A percentile compares a stretch with the other conserved stretches of the same genome.
Conservation (phyloP, 148 eudicot species). For the Spergularia bocconei region DNA sequence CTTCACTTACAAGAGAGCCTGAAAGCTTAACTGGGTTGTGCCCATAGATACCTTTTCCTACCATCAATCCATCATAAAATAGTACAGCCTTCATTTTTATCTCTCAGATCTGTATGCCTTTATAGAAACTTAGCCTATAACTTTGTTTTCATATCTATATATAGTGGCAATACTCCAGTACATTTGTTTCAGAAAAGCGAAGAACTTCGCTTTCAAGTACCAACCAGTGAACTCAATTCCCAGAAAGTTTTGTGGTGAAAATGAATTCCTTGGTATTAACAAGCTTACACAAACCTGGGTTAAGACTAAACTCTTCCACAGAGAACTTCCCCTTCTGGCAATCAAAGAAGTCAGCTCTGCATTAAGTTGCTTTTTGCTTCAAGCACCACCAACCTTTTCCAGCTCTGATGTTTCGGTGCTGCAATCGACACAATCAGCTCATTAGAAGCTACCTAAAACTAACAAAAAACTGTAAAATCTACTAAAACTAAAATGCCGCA, state of each 20-base stretch:
- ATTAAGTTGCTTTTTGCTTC: background rate
- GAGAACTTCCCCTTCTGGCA: background rate
- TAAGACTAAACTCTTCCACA: background rate
- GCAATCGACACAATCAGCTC: background rate
- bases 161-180: background rate
- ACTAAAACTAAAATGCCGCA: too few relatives aligned
- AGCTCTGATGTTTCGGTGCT: background rate
- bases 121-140: background rate
- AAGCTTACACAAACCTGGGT: conserved; percentile 8
- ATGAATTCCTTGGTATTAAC: background rate
- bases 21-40: background rate
- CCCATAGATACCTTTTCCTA: background rate
- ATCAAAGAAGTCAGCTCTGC: background rate
- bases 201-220: background rate
- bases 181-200: background rate
- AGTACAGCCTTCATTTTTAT: background rate
- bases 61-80: conserved; percentile 4
- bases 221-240: background rate
- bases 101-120: background rate
- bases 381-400: conserved; percentile 2
- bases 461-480: background rate
- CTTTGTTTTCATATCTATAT: background rate
- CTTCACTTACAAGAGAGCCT: too few relatives aligned
- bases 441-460: background rate
- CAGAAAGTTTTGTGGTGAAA: background rate